Percentiles rank a stretch among this genome's conserved stretches.
Evolutionary conservation across 2,329 filamentous ascomycete species (phyloP).

Genomic region (Tricladium varicosporioides): DNA sequence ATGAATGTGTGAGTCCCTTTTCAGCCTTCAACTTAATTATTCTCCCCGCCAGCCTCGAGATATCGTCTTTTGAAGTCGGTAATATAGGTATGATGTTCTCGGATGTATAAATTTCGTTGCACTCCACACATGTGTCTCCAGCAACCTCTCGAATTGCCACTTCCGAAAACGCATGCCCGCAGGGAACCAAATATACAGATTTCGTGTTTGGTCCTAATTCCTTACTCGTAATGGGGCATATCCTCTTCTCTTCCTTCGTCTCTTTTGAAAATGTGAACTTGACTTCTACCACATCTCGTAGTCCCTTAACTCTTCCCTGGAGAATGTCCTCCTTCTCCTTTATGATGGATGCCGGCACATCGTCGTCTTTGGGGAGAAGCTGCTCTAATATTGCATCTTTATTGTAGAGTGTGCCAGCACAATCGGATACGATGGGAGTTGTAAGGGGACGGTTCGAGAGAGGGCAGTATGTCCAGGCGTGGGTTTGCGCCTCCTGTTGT

Average conservation of each 20-base stretch:
- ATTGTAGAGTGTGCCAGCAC: constrained; percentile 82
- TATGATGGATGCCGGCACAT: constrained; percentile 38
- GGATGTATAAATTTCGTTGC: constrained; percentile 68
- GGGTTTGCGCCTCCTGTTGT: constrained; percentile 77
- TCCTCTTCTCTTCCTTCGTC: constrained; percentile 57
- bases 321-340: constrained; percentile 60
- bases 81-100: constrained; percentile 84
- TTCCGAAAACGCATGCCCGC: constrained; percentile 91
- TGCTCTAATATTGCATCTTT: constrained; percentile 83
- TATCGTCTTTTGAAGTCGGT: constrained; percentile 67
- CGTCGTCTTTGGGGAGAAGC: constrained; percentile 54
- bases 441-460: constrained; percentile 74
- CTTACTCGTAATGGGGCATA: constrained; percentile 86
- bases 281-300: constrained; percentile 85
- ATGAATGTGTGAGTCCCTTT: constrained; percentile 74
- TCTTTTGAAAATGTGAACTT: constrained; percentile 59
- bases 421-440: constrained; percentile 75
- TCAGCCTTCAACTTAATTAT: constrained; percentile 63
- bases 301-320: constrained; percentile 65
- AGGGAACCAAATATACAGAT: constrained; percentile 88
- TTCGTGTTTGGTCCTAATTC: constrained; percentile 76
- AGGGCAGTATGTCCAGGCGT: constrained; percentile 85
- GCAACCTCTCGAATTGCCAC: constrained; percentile 79
- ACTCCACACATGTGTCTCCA: constrained; percentile 65
- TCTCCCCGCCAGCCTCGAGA: constrained; percentile 63